Percentiles rank a stretch among this genome's conserved stretches.
These are phyloP conservation scores for Salix viminalis DNA, from an alignment of 345 rosid species.

Conservation along the genomic window DNA sequence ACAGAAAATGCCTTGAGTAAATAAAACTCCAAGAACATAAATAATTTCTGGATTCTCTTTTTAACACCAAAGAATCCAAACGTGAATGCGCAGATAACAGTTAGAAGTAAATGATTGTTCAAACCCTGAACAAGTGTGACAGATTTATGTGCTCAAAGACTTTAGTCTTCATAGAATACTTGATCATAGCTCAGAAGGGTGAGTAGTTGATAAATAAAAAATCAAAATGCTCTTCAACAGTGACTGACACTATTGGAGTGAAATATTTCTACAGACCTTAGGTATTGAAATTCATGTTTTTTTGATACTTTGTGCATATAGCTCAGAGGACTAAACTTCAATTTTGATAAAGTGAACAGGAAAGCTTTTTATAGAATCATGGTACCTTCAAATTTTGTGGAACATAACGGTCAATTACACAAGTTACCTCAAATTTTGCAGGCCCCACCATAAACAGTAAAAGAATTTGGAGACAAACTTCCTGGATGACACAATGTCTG, in stretches of 20 bases:
- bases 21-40: neutral
- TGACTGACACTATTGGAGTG: neutral
- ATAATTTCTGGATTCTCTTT: neutral
- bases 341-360: neutral
- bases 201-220: neutral
- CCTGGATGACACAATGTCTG: constrained; percentile 49
- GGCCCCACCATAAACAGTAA: constrained; percentile 93
- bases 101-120: neutral
- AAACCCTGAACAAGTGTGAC: neutral
- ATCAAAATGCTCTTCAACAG: neutral
- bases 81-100: neutral
- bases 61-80: neutral
- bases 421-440: constrained; percentile 74
- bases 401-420: neutral
- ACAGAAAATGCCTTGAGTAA: constrained; percentile 1
- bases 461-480: constrained; percentile 55
- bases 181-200: neutral
- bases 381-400: neutral
- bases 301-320: neutral
- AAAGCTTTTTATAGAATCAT: neutral
- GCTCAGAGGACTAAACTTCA: neutral
- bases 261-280: neutral
- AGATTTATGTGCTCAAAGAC: neutral
- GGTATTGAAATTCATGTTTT: neutral
- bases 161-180: neutral